Conservation (phyloP, 2,329 filamentous ascomycete genomes). For the Chaetomium globosum region DNA sequence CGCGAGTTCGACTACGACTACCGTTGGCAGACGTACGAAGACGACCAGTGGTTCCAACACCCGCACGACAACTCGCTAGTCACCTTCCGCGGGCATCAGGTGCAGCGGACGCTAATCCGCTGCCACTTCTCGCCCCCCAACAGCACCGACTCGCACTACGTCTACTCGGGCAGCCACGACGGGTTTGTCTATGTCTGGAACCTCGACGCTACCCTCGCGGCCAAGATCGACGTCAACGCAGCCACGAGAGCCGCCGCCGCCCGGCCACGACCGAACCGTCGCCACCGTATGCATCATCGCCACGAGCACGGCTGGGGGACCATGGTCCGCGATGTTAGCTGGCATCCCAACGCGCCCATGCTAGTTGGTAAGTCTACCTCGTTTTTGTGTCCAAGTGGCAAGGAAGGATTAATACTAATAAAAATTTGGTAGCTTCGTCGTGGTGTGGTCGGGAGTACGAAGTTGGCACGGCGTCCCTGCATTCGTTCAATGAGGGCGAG, state of each 20-base stretch:
- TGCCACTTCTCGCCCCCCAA: constrained; percentile 91
- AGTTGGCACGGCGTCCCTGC: constrained; percentile 72
- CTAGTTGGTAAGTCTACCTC: constrained; percentile 60
- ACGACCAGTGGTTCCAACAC: constrained; percentile 69
- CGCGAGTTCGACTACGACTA: constrained; percentile 79
- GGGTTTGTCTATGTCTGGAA: constrained; percentile 93
- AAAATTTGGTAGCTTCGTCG: constrained; percentile 63
- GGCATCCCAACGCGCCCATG: constrained; percentile 84
- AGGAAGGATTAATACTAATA: constrained; percentile 11
- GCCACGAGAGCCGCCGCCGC: constrained; percentile 58
- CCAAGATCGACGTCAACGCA: constrained; percentile 73
- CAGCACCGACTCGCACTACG: constrained; percentile 86
- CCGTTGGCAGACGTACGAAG: constrained; percentile 67
- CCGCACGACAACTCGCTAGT: constrained; percentile 88
- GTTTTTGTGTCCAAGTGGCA: not conserved
- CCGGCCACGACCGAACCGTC: constrained; percentile 19
- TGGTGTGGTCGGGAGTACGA: constrained; percentile 79
- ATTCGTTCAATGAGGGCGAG: constrained; percentile 72
- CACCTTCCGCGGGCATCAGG: constrained; percentile 87
- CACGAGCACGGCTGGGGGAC: constrained; percentile 67
- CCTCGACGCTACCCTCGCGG: constrained; percentile 81
- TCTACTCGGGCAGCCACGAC: constrained; percentile 88
- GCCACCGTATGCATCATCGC: constrained; percentile 54
- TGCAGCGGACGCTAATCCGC: constrained; percentile 86
- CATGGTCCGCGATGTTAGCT: constrained; percentile 83